Conservation (phyloP, 768 basidiomycete species). For the Trametes gibbosa region DNA sequence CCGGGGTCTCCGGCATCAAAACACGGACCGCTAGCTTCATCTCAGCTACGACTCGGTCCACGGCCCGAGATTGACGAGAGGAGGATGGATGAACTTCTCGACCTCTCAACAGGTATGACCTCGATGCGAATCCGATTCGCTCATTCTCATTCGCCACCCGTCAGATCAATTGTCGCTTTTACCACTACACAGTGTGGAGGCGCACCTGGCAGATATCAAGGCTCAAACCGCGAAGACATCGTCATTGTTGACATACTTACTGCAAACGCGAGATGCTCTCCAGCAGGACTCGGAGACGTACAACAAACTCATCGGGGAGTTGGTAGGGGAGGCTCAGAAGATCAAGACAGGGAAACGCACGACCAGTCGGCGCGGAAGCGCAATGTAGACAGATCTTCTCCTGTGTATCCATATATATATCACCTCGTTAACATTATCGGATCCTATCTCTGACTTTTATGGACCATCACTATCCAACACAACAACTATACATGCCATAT, state of each 20-base stretch:
- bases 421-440: background rate
- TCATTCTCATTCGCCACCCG: background rate
- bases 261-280: constrained; percentile 77
- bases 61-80: constrained; percentile 70
- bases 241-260: constrained; percentile 70
- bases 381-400: constrained; percentile 16
- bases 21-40: constrained; percentile 30
- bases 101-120: constrained; percentile 62
- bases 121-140: background rate
- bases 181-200: constrained; percentile 64
- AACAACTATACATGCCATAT: background rate
- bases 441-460: background rate
- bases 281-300: constrained; percentile 89
- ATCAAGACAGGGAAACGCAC: constrained; percentile 59
- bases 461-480: background rate
- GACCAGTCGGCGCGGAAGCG: constrained; percentile 32
- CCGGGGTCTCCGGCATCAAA: constrained; percentile 45
- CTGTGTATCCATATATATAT: constrained; percentile 5
- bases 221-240: constrained; percentile 75
- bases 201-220: constrained; percentile 64
- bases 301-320: constrained; percentile 85
- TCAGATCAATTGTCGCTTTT: constrained; percentile 74
- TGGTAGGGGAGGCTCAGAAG: constrained; percentile 91
- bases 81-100: constrained; percentile 65
- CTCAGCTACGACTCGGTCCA: constrained; percentile 60